Evolutionary conservation across 768 basidiomycete species (phyloP).

Genomic region (Crassisporium funariophilum): DNA sequence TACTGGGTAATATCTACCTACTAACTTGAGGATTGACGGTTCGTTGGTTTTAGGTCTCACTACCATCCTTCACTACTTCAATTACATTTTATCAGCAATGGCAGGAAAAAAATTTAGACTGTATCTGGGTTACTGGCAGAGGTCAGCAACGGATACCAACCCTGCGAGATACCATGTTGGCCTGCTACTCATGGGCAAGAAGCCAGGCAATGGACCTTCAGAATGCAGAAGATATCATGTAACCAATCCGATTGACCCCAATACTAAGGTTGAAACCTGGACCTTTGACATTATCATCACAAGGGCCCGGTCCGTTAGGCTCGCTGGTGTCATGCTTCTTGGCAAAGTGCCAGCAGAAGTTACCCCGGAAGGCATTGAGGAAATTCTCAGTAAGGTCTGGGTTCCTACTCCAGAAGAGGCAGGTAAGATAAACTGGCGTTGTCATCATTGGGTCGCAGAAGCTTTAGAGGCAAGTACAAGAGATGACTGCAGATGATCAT

Average conservation of each 20-base stretch:
- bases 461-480: slow-evolving; percentile 3
- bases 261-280: not conserved
- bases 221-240: not conserved
- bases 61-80: too few relatives aligned
- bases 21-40: too few relatives aligned
- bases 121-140: slow-evolving; percentile 7
- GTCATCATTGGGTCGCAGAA: slow-evolving; percentile 1
- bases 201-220: not conserved
- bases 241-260: not conserved
- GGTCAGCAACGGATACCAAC: not conserved
- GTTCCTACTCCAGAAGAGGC: slow-evolving; percentile 1
- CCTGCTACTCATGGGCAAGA: not conserved
- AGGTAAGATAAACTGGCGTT: not conserved
- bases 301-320: not conserved
- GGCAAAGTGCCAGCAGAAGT: slow-evolving; percentile 1
- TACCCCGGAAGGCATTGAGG: not conserved
- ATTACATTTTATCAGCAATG: too few relatives aligned
- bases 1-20: too few relatives aligned
- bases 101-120: slow-evolving; percentile 5
- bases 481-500: too few relatives aligned
- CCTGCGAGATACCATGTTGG: slow-evolving; percentile 6
- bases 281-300: not conserved
- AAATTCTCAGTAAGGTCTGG: not conserved
- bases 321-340: slow-evolving; percentile 5
- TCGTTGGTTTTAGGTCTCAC: too few relatives aligned